Percentiles rank a stretch among this genome's conserved stretches.
Evolutionary conservation across 805 yeast species (phyloP).

Genomic region (Candida coquimbonensis): DNA sequence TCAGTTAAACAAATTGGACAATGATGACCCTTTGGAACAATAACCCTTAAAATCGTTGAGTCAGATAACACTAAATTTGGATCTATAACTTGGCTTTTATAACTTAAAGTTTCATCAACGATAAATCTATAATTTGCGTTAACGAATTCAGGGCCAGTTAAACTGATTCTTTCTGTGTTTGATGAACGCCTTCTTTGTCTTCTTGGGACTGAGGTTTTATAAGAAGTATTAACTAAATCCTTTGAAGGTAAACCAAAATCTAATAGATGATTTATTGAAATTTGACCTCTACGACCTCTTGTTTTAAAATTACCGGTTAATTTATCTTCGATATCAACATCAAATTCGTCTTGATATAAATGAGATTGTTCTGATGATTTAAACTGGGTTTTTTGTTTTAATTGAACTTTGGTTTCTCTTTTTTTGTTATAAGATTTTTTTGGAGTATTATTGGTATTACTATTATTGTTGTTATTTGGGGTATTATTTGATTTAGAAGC

Average conservation of each 20-base stretch:
- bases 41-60: constrained; percentile 56
- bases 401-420: constrained; percentile 6
- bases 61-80: constrained; percentile 70
- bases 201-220: constrained; percentile 11
- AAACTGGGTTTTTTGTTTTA: constrained; percentile 1
- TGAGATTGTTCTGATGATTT: not conserved
- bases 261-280: constrained; percentile 58
- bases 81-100: constrained; percentile 52
- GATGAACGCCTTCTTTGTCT: constrained; percentile 24
- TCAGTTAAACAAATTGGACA: constrained; percentile 92
- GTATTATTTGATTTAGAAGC: constrained; percentile 6
- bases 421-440: constrained; percentile 2
- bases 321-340: constrained; percentile 29
- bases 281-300: constrained; percentile 35
- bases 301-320: constrained; percentile 26
- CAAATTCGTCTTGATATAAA: constrained; percentile 19
- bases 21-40: constrained; percentile 66
- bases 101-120: constrained; percentile 57
- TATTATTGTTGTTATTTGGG: too few relatives aligned
- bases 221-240: constrained; percentile 14
- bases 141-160: constrained; percentile 61
- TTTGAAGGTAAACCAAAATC: constrained; percentile 47
- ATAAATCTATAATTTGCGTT: constrained; percentile 82
- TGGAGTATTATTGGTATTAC: not conserved
- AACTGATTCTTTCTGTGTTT: constrained; percentile 32